These are phyloP conservation scores for Elymus sibiricus DNA, from an alignment of 176 grass and related monocot genomes.

Conservation along the genomic window DNA sequence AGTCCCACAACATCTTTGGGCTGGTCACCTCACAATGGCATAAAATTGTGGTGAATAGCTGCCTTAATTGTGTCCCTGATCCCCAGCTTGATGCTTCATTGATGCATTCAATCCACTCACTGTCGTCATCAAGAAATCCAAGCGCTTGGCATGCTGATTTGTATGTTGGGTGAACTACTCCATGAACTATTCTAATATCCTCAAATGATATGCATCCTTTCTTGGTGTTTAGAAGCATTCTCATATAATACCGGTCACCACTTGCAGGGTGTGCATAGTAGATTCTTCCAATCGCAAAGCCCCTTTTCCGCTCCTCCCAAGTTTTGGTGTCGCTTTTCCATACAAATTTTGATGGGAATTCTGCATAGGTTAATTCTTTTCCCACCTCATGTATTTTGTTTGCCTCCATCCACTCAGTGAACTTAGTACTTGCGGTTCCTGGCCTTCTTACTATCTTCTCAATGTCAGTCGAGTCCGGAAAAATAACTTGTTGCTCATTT, in stretches of 20 bases:
- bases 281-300: not conserved
- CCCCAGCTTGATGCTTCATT: no score
- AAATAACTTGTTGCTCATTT: not conserved
- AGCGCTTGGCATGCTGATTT: no score
- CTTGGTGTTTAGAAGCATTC: not conserved
- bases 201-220: not conserved
- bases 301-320: not conserved
- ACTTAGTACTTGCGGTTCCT: not conserved
- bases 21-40: not conserved
- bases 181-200: no score
- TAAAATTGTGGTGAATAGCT: not conserved
- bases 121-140: no score
- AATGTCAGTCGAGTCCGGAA: not conserved
- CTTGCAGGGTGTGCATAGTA: not conserved
- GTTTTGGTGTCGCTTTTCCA: not conserved
- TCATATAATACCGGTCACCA: not conserved
- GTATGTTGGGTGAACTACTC: no score
- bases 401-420: constrained; percentile 19
- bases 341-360: not conserved
- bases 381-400: not conserved
- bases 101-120: no score
- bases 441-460: not conserved
- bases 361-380: not conserved
- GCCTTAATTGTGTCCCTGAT: no score
- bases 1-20: not conserved